Base-by-base conservation (phyloP, 169 alveolate species). In the Condylostoma magnum region DNA sequence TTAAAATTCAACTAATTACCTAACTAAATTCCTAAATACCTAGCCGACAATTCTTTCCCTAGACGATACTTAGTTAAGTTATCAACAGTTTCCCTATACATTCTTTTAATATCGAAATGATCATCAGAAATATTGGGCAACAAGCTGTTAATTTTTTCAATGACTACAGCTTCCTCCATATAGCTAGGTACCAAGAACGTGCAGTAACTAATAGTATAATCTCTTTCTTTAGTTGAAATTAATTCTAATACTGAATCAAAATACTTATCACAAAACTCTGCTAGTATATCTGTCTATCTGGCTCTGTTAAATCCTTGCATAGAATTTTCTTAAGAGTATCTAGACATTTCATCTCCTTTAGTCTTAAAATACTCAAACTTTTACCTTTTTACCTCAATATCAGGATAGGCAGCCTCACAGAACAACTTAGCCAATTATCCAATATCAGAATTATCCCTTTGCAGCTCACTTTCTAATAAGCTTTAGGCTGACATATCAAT, bases 361-460 rank as follows among this genome's bases (percentile, higher is more conserved):
- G 20, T 60, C 1, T 38, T 12, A 41, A 33, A 18, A n/a, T 8
- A 18, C 1, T 63, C 46, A 54, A 54, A 63, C 15, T 2, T 34
- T 41, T 33, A 22, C 25, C 27, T 34, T n/a, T 63, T 63, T 12
- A 18, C 0, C 18, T 22, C 58, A 18, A n/a, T 15, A 3, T 18
- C 41, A 63, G 73, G 73, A 44, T 63, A 63, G n/a, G 60, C 73
- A 25, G 73, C 34, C 30, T 63, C 73, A 63, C 73, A 63, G 31
- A 27, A 63, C 12, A 63, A 18, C 33, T 63, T 63, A 63, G 73
- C 1, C 0, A 63, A 6, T 6, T 44, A 20, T 20, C 73, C 73
- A 18, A 57, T 43, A 28, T 63, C 73, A 41, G 58, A 43, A 12
- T 41, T 20, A 33, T 63, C 73, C 22, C 33, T 37, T 63, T 63